A percentile compares a stretch with the other conserved stretches of the same genome.
phyloP scores from a whole-genome alignment of 495 filamentous ascomycete species.

The Hyaloscypha hepaticicola region DNA sequence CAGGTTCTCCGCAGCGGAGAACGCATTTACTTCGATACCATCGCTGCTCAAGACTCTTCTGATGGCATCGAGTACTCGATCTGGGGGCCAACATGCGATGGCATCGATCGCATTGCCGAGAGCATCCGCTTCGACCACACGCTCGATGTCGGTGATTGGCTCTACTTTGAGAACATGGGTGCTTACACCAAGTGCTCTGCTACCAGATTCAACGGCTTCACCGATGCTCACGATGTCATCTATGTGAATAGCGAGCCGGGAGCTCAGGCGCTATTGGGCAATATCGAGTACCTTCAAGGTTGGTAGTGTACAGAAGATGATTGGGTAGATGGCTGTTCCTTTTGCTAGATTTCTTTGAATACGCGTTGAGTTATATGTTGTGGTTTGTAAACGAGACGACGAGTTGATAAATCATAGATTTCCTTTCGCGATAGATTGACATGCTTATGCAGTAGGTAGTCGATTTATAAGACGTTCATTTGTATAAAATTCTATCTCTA shows the following conservation, averaged over 20 bases:
- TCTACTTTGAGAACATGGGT: constrained; percentile 98
- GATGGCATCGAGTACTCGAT: constrained; percentile 76
- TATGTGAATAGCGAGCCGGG: constrained; percentile 93
- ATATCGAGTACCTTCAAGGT: not conserved
- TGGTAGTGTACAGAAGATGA: not conserved
- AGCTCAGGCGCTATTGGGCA: constrained; percentile 68
- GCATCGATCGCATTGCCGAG: constrained; percentile 87
- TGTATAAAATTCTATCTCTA: not conserved
- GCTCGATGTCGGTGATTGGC: constrained; percentile 90
- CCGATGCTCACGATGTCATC: constrained; percentile 84
- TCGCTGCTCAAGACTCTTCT: constrained; percentile 34
- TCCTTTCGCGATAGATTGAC: not conserved
- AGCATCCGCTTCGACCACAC: constrained; percentile 69
- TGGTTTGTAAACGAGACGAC: not conserved
- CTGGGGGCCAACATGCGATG: constrained; percentile 98
- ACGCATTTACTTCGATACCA: constrained; percentile 47
- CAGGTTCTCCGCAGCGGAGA: constrained; percentile 68
- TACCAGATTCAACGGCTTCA: constrained; percentile 98
- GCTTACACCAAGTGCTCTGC: constrained; percentile 97
- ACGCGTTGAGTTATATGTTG: not conserved
- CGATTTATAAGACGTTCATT: not conserved
- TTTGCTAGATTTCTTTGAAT: not conserved
- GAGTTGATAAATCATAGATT: not conserved
- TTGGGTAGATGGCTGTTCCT: not conserved
- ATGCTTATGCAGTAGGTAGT: not conserved